These are phyloP conservation scores for Fusarium sp. DNA, from an alignment of 2,329 filamentous ascomycete genomes.

Conservation along the genomic window DNA sequence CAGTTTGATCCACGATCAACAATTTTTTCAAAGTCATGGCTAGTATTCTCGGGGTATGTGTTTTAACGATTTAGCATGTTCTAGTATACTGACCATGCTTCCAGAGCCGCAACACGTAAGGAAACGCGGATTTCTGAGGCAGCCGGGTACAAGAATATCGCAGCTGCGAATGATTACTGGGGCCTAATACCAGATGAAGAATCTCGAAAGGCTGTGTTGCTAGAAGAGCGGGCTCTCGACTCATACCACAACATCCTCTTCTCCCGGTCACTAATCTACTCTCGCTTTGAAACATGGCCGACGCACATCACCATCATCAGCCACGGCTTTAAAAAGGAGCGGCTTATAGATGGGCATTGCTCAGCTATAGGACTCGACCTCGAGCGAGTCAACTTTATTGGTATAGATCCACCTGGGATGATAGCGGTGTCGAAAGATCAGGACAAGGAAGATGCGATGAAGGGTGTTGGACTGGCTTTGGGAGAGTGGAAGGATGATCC, in stretches of 20 bases:
- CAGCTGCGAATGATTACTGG: constrained; percentile 61
- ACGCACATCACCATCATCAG: constrained; percentile 71
- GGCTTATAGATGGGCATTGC: constrained; percentile 74
- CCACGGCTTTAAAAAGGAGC: constrained; percentile 74
- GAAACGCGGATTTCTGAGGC: constrained; percentile 70
- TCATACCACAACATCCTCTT: constrained; percentile 89
- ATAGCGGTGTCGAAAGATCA: constrained; percentile 39
- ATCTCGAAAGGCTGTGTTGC: constrained; percentile 54
- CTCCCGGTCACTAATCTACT: constrained; percentile 67
- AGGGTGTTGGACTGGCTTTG: constrained; percentile 58
- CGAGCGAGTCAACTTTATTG: constrained; percentile 63
- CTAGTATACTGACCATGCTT: not conserved
- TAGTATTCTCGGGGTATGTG: constrained; percentile 79
- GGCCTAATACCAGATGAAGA: constrained; percentile 47
- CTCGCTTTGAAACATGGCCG: constrained; percentile 63
- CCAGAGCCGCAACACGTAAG: constrained; percentile 71
- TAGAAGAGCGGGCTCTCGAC: constrained; percentile 82
- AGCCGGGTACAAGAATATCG: constrained; percentile 70
- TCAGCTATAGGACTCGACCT: constrained; percentile 68
- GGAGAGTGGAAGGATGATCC: constrained; percentile 65
- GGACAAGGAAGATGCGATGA: constrained; percentile 55
- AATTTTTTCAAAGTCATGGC: constrained; percentile 24
- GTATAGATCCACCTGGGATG: constrained; percentile 72
- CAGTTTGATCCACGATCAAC: not conserved
- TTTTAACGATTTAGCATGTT: accelerated